phyloP scores from a whole-genome alignment of 805 yeast genomes.

The Candida insectorum region DNA sequence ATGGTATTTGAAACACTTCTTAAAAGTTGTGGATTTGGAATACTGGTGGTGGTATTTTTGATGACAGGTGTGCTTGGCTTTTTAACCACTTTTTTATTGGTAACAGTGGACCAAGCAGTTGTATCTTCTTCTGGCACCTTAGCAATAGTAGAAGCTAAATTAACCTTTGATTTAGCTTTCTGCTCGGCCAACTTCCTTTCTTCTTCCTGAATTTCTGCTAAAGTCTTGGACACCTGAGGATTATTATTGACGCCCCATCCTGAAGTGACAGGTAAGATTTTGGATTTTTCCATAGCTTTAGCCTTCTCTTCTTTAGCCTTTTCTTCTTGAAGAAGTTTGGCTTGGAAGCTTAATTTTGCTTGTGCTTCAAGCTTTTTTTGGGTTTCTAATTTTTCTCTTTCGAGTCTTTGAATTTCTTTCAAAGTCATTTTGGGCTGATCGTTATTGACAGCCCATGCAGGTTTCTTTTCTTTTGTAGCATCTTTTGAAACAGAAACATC shows the following conservation, averaged over 20 bases:
- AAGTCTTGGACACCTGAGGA: slow-evolving; percentile 40
- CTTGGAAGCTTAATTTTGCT: slow-evolving; percentile 23
- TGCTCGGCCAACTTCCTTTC: slow-evolving; percentile 41
- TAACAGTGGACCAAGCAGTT: slow-evolving; percentile 45
- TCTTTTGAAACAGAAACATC: neutral
- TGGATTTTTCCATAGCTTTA: slow-evolving; percentile 8
- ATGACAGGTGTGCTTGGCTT: slow-evolving; percentile 14
- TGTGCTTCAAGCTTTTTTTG: slow-evolving; percentile 38
- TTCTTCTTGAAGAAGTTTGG: slow-evolving; percentile 13
- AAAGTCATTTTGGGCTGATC: slow-evolving; percentile 42
- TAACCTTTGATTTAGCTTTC: slow-evolving; percentile 2
- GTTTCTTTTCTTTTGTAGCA: slow-evolving; percentile 18
- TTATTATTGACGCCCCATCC: slow-evolving; percentile 38
- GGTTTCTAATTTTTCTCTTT: slow-evolving; percentile 40
- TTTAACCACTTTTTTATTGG: slow-evolving; percentile 35
- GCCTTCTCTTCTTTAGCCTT: slow-evolving; percentile 18
- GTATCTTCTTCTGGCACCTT: slow-evolving; percentile 19
- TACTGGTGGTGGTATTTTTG: slow-evolving; percentile 17
- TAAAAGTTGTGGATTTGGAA: slow-evolving; percentile 32
- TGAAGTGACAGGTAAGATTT: slow-evolving; percentile 36
- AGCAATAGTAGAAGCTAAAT: slow-evolving; percentile 8
- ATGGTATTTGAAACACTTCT: slow-evolving; percentile 34
- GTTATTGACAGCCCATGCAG: slow-evolving; percentile 52
- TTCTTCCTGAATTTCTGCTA: slow-evolving; percentile 62
- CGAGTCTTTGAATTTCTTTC: slow-evolving; percentile 50